phyloP scores from a whole-genome alignment of 2,329 filamentous ascomycete genomes.

The Xylariaceae sp. region DNA sequence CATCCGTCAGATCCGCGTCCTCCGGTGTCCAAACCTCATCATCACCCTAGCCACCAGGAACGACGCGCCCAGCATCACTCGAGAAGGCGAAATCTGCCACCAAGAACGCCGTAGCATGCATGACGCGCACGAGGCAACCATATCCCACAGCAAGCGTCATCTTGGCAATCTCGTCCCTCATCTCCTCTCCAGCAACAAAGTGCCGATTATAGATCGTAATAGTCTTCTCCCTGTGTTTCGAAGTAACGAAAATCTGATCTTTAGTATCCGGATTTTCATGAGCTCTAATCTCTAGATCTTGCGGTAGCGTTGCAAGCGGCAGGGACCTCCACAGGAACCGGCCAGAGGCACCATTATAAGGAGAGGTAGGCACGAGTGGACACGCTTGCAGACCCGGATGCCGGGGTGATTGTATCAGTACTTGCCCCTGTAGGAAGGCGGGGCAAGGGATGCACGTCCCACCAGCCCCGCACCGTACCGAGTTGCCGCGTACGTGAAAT shows the following conservation, averaged over 20 bases:
- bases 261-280: slow-evolving; percentile 16
- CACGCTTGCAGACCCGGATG: no score
- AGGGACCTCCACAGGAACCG: slow-evolving; percentile 35
- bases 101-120: slow-evolving; percentile 31
- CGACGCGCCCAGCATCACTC: slow-evolving; percentile 16
- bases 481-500: no score
- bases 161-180: slow-evolving; percentile 16
- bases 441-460: no score
- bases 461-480: no score
- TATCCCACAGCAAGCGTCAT: slow-evolving; percentile 20
- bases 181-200: slow-evolving; percentile 12
- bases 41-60: slow-evolving; percentile 16
- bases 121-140: slow-evolving; percentile 23
- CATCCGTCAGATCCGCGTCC: slow-evolving; percentile 32
- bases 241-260: slow-evolving; percentile 36
- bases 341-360: no score
- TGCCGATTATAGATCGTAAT: slow-evolving; percentile 46
- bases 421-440: no score
- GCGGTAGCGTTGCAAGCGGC: slow-evolving; percentile 36
- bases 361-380: no score
- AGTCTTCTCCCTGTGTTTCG: slow-evolving; percentile 32
- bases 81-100: slow-evolving; percentile 33
- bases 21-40: slow-evolving; percentile 24
- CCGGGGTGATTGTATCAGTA: no score
- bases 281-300: slow-evolving; percentile 35